A percentile compares a stretch with the other conserved stretches of the same genome.
phyloP scores from a whole-genome alignment of 139 green algal species.

The Parachlorella kessleri region DNA sequence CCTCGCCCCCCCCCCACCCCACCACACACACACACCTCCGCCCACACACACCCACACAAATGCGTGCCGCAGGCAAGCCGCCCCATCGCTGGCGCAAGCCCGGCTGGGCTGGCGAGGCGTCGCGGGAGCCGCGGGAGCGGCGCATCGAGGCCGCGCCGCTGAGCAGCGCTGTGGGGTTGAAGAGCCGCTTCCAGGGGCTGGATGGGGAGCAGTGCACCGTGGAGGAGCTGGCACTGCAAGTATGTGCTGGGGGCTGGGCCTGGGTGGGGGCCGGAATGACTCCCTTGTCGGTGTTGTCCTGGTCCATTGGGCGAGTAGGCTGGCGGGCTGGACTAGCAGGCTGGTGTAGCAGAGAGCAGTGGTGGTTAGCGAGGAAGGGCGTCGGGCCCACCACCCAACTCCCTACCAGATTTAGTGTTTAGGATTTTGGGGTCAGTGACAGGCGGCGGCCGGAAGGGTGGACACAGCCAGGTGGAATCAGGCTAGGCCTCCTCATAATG shows the following conservation, averaged over 20 bases:
- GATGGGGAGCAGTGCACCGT: conserved; percentile 53
- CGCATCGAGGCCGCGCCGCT: conserved; percentile 43
- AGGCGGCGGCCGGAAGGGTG: no score
- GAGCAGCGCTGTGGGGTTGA: conserved; percentile 31
- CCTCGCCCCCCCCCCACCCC: neutral
- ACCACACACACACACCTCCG: neutral
- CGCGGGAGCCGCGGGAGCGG: conserved; percentile 57
- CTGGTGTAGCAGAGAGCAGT: no score
- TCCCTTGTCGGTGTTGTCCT: no score
- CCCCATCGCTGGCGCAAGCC: conserved; percentile 76
- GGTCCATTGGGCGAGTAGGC: no score
- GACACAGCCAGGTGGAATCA: no score
- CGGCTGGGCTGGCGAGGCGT: conserved; percentile 51
- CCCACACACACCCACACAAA: neutral
- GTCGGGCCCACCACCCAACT: no score
- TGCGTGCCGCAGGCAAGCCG: conserved; percentile 67
- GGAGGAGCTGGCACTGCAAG: conserved; percentile 72
- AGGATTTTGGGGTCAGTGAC: no score
- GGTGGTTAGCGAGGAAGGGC: no score
- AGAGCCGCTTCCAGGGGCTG: conserved; percentile 51
- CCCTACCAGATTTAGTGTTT: no score
- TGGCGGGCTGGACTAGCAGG: no score
- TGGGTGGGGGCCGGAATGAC: no score
- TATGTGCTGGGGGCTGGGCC: conserved; percentile 1
- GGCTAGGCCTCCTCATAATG: no score